A percentile compares a stretch with the other conserved stretches of the same genome.
Evolutionary conservation across 108 stramenopile species (phyloP).

Genomic region (Fragilariopsis cylindrus): DNA sequence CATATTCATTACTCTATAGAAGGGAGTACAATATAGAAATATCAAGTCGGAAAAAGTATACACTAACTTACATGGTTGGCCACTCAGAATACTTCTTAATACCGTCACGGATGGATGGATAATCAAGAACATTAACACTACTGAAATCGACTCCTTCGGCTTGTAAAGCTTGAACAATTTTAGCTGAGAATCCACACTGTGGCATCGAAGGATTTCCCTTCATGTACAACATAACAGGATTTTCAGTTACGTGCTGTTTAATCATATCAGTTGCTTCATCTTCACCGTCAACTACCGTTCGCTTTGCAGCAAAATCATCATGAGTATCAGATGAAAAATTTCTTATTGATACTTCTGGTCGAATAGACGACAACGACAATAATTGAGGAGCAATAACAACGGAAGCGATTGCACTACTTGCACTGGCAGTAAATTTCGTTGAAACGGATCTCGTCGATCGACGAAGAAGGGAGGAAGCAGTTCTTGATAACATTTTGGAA

Average conservation of each 20-base stretch:
- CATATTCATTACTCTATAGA: too few species aligned
- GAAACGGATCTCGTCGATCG: background rate
- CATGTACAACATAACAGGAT: constrained; percentile 99
- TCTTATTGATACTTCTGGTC: background rate
- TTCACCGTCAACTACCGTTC: constrained; percentile 43
- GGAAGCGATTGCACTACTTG: too few species aligned
- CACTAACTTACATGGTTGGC: constrained; percentile 28
- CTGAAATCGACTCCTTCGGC: constrained; percentile 89
- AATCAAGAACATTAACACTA: constrained; percentile 97
- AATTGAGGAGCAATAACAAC: too few species aligned
- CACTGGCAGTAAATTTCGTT: too few species aligned
- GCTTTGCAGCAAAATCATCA: constrained; percentile 85
- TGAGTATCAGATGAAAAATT: constrained; percentile 59
- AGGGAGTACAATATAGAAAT: too few species aligned
- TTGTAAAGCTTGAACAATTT: constrained; percentile 88
- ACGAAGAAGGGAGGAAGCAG: background rate
- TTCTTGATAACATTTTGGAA: background rate
- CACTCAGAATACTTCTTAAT: constrained; percentile 40
- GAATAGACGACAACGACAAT: too few species aligned
- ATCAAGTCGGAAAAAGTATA: too few species aligned
- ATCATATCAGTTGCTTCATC: constrained; percentile 65
- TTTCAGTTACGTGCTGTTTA: constrained; percentile 69
- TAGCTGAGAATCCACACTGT: constrained; percentile 96
- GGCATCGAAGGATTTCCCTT: constrained; percentile 97
- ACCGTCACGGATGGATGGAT: constrained; percentile 94